phyloP scores from a whole-genome alignment of 148 eudicot genomes.

The Drosera capensis region DNA sequence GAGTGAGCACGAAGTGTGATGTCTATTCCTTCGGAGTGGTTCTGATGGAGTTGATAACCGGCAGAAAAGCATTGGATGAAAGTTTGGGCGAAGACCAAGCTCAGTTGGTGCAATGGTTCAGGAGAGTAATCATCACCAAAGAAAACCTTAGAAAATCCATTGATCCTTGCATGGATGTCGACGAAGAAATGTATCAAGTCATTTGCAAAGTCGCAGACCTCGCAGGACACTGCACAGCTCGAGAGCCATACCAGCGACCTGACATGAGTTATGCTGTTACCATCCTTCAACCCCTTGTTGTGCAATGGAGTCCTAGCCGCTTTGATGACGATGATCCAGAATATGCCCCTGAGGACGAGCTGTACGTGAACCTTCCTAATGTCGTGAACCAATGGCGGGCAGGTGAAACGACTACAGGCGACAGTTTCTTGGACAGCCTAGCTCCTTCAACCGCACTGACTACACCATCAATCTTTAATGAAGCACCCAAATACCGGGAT shows the following conservation, averaged over 20 bases:
- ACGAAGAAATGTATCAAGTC: constrained; percentile 34
- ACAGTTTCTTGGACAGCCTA: constrained; percentile 3
- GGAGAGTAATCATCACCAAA: constrained; percentile 19
- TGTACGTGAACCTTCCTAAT: constrained; percentile 26
- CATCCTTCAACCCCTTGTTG: constrained; percentile 38
- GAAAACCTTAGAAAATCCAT: constrained; percentile 28
- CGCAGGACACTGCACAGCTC: constrained; percentile 51
- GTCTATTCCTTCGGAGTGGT: constrained; percentile 54
- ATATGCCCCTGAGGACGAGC: constrained; percentile 1
- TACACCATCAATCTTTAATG: constrained; percentile 11
- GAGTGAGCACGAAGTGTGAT: constrained; percentile 54
- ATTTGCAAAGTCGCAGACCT: constrained; percentile 44
- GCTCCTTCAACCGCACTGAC: constrained; percentile 12
- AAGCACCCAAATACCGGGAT: too few relatives aligned
- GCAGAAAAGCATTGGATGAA: constrained; percentile 51
- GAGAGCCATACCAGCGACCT: constrained; percentile 47
- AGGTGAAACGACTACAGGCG: constrained; percentile 16
- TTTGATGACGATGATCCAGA: constrained; percentile 10
- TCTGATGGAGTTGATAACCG: constrained; percentile 49
- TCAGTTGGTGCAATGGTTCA: constrained; percentile 44
- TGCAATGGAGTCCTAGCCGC: constrained; percentile 38
- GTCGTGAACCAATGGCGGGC: constrained; percentile 35
- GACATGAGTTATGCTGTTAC: constrained; percentile 56
- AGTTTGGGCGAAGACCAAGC: constrained; percentile 32
- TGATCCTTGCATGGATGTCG: constrained; percentile 28